phyloP scores from a whole-genome alignment of 1,139 yeast species.

The Sugiyamaella japonica region DNA sequence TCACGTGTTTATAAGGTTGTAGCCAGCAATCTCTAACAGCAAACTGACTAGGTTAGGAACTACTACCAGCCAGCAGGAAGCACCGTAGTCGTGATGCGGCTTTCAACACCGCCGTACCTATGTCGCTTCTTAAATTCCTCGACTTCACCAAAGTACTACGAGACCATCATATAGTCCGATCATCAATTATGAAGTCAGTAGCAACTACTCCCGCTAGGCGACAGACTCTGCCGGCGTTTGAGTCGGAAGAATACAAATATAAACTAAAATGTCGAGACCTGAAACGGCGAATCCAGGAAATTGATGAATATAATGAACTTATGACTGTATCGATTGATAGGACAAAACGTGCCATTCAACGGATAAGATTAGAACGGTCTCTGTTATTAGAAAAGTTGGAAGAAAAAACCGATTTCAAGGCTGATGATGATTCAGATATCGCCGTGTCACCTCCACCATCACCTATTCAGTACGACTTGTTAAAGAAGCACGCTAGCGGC shows the following conservation, averaged over 20 bases:
- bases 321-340: slow-evolving; percentile 77
- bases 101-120: too few relatives aligned
- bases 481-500: slow-evolving; percentile 15
- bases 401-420: slow-evolving; percentile 37
- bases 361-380: slow-evolving; percentile 80
- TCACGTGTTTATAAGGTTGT: too few relatives aligned
- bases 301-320: slow-evolving; percentile 78
- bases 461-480: slow-evolving; percentile 27
- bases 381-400: slow-evolving; percentile 79
- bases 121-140: too few relatives aligned
- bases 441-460: slow-evolving; percentile 39
- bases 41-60: too few relatives aligned
- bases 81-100: not conserved
- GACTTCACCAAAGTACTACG: not conserved
- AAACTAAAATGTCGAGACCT: slow-evolving; percentile 70
- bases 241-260: slow-evolving; percentile 38
- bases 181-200: slow-evolving; percentile 4
- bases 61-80: too few relatives aligned
- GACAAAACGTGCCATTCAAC: slow-evolving; percentile 71
- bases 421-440: slow-evolving; percentile 35
- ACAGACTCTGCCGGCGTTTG: not conserved
- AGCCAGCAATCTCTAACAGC: too few relatives aligned
- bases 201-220: not conserved
- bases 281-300: slow-evolving; percentile 66
- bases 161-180: too few relatives aligned